A percentile compares a stretch with the other conserved stretches of the same genome.
Evolutionary conservation across 2,329 filamentous ascomycete genomes (phyloP).

Genomic region (Simplicillium sp.): DNA sequence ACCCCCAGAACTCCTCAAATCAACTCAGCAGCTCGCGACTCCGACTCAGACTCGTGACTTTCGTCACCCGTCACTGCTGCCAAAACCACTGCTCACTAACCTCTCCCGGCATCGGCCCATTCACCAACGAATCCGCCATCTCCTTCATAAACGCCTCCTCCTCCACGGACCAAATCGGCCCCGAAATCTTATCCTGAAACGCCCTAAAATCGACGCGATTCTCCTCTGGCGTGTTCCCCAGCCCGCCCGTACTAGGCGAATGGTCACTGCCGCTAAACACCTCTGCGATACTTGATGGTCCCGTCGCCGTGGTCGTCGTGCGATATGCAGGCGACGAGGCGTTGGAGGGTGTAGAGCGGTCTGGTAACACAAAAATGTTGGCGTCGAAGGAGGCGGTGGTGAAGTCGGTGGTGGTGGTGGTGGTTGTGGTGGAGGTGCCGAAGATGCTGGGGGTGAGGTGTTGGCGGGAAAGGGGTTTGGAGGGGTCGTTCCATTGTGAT

Average conservation of each 20-base stretch:
- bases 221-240: slow-evolving; percentile 26
- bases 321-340: slow-evolving; percentile 19
- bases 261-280: slow-evolving; percentile 17
- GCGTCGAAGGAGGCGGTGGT: slow-evolving; percentile 21
- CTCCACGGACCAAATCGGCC: slow-evolving; percentile 19
- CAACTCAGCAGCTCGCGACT: no score
- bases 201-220: slow-evolving; percentile 22
- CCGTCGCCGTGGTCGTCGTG: slow-evolving; percentile 11
- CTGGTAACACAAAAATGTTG: slow-evolving; percentile 12
- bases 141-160: slow-evolving; percentile 21
- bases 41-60: no score
- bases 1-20: no score
- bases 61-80: no score
- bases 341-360: slow-evolving; percentile 21
- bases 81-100: no score
- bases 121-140: slow-evolving; percentile 27
- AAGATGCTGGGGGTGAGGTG: background rate
- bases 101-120: slow-evolving; percentile 9
- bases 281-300: background rate
- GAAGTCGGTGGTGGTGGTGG: slow-evolving; percentile 6
- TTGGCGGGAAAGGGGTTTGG: background rate
- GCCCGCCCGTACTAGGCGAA: slow-evolving; percentile 16
- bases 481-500: background rate
- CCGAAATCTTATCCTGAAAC: slow-evolving; percentile 20
- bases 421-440: background rate